Evolutionary conservation across 176 grass and related monocot genomes (phyloP).

Genomic region (Coix lacrymajobi): DNA sequence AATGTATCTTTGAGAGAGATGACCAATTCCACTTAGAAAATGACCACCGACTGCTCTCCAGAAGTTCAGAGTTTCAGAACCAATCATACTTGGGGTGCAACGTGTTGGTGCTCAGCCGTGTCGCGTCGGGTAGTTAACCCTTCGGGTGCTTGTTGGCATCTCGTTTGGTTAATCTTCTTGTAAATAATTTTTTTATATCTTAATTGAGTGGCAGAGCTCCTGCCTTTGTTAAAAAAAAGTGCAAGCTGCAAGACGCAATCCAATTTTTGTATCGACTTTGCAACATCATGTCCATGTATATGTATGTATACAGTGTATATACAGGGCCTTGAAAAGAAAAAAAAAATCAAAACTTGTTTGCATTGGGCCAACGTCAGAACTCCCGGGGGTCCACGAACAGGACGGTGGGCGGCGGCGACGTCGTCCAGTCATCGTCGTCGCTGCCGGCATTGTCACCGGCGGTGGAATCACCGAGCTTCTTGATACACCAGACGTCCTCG

Average conservation of each 20-base stretch:
- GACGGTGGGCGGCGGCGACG: constrained; percentile 9
- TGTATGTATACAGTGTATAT: constrained; percentile 23
- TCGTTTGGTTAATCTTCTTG: no score
- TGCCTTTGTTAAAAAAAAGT: no score
- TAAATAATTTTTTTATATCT: no score
- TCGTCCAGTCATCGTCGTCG: constrained; percentile 38
- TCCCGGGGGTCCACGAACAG: constrained; percentile 80
- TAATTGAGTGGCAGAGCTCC: no score
- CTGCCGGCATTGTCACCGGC: not conserved
- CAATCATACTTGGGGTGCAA: not conserved
- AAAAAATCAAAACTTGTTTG: not conserved
- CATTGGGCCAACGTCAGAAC: constrained; percentile 36
- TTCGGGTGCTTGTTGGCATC: no score
- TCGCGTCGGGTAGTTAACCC: no score
- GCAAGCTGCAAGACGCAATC: not conserved
- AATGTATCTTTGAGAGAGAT: not conserved
- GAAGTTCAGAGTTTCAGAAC: not conserved
- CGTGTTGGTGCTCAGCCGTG: no score
- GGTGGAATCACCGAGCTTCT: constrained; percentile 20
- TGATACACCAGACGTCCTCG: constrained; percentile 74
- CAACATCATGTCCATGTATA: not conserved
- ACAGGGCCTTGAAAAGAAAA: constrained; percentile 25
- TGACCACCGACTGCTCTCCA: not conserved
- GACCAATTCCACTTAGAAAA: constrained; percentile 8
- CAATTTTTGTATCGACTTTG: constrained; percentile 6